Conservation (phyloP, 1,284 basidiomycete genomes). For the Trametes polyzona region DNA sequence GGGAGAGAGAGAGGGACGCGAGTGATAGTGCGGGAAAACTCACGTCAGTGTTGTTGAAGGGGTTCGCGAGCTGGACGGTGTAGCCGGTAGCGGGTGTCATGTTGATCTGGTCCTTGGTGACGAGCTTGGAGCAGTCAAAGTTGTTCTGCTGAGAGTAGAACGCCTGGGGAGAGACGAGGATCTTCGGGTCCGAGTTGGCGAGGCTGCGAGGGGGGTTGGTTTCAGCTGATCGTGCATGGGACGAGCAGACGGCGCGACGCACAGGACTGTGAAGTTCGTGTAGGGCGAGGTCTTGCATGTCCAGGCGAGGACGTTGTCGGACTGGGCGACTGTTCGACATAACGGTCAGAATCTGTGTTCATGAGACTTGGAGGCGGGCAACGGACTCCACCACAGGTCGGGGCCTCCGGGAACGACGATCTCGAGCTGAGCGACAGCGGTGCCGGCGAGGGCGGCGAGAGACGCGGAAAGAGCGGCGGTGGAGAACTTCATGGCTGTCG, state of each 20-base stretch:
- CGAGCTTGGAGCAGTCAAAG: slow-evolving; percentile 61
- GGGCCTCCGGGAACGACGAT: slow-evolving; percentile 43
- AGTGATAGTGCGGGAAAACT: slow-evolving; percentile 6
- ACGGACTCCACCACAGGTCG: slow-evolving; percentile 53
- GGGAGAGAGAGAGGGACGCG: neutral
- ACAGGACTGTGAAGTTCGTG: slow-evolving; percentile 47
- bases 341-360: neutral
- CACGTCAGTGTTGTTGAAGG: slow-evolving; percentile 60
- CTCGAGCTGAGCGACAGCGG: slow-evolving; percentile 42
- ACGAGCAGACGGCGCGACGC: slow-evolving; percentile 25
- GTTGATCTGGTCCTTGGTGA: slow-evolving; percentile 51
- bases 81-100: slow-evolving; percentile 54
- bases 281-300: slow-evolving; percentile 42
- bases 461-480: slow-evolving; percentile 39
- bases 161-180: slow-evolving; percentile 41
- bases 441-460: slow-evolving; percentile 39
- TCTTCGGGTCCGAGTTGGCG: slow-evolving; percentile 41
- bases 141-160: slow-evolving; percentile 56
- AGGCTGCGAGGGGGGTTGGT: slow-evolving; percentile 37
- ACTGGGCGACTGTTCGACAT: slow-evolving; percentile 29
- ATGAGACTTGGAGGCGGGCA: too few species aligned
- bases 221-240: slow-evolving; percentile 7
- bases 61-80: slow-evolving; percentile 59
- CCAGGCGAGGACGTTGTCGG: slow-evolving; percentile 46
- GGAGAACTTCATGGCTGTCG: slow-evolving; percentile 42